Percentiles rank a stretch among this genome's conserved stretches.
These are phyloP conservation scores for Auricularia cornea DNA, from an alignment of 768 basidiomycete genomes.

Conservation along the genomic window DNA sequence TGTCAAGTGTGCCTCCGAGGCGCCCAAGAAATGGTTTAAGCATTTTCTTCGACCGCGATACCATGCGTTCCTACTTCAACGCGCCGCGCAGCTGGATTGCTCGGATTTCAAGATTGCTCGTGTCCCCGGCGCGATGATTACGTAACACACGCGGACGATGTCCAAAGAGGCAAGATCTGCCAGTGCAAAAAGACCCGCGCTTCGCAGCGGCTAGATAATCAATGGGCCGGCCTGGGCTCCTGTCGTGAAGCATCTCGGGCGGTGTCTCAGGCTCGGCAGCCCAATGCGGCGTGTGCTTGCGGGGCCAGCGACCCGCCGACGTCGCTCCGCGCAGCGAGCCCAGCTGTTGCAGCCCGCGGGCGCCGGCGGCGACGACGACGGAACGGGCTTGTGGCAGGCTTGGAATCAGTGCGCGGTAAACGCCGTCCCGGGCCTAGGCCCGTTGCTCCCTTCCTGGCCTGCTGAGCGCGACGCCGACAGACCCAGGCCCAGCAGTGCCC, in stretches of 20 bases:
- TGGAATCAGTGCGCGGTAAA: not conserved
- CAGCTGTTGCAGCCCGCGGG: not conserved
- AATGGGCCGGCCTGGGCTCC: not conserved
- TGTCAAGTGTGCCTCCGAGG: no score
- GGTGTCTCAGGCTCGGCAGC: not conserved
- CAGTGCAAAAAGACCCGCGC: not conserved
- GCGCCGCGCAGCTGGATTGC: not conserved
- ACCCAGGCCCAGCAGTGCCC: not conserved
- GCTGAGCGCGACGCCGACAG: not conserved
- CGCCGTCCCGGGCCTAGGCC: not conserved
- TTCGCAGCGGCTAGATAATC: not conserved
- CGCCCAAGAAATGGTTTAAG: no score
- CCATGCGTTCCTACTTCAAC: not conserved
- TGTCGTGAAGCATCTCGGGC: not conserved
- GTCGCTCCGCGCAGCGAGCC: not conserved
- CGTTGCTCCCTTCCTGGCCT: not conserved
- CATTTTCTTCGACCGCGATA: no score
- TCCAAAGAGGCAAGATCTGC: not conserved
- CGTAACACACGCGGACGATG: not conserved
- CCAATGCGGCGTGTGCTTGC: not conserved
- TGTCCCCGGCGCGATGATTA: not conserved
- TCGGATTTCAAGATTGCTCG: not conserved
- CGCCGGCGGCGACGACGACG: not conserved
- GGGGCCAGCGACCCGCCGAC: not conserved
- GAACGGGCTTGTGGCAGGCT: not conserved